A percentile compares a stretch with the other conserved stretches of the same genome.
phyloP scores from a whole-genome alignment of 257 asterid species.

The Paulownia fortunei region DNA sequence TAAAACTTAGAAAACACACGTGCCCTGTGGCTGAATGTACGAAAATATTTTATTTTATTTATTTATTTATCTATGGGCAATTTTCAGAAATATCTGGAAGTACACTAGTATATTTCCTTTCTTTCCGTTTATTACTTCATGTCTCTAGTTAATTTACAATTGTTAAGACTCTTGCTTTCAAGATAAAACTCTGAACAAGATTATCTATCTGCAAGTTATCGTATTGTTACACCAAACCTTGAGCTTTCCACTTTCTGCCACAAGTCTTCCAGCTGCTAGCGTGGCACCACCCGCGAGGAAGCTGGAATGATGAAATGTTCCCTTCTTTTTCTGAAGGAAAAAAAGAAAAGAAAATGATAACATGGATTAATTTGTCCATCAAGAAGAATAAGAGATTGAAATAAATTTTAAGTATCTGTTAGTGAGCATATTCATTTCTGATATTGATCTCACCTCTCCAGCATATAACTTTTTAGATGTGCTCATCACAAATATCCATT shows the following conservation, averaged over 20 bases:
- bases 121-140: no score
- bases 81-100: no score
- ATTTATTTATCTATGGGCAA: no score
- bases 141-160: no score
- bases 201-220: neutral
- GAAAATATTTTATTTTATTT: no score
- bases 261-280: constrained; percentile 78
- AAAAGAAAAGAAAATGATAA: neutral
- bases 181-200: neutral
- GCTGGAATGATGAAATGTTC: constrained; percentile 79
- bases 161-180: no score
- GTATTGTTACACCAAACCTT: constrained; percentile 44
- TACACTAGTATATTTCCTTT: no score
- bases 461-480: constrained; percentile 59
- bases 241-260: constrained; percentile 61
- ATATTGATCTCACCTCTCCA: constrained; percentile 59
- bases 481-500: constrained; percentile 88
- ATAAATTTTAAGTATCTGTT: neutral
- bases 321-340: constrained; percentile 65
- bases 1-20: no score
- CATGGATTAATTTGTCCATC: neutral
- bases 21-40: no score
- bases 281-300: constrained; percentile 85
- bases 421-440: neutral
- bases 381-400: neutral